Base-by-base conservation (phyloP, 2,329 filamentous ascomycete genomes). In the Sphaerulina vaccinii region DNA sequence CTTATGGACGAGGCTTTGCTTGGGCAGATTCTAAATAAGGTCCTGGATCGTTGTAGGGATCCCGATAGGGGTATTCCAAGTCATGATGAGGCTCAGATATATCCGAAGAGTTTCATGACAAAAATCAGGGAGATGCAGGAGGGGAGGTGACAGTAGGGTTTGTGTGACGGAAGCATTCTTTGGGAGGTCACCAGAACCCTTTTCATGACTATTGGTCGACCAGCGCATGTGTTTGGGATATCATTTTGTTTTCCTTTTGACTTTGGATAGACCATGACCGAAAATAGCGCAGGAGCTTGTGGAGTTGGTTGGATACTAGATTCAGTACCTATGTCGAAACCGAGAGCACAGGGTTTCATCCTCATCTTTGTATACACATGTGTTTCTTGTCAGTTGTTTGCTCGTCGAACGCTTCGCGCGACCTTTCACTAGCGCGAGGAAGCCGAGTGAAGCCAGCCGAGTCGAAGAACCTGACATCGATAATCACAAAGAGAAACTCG, bases 31-130 rank as follows among this genome's bases (percentile, higher is more conserved):
- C 75, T 85, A 56, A 73, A 75, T 45, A 79, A 80, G 41, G 80
- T 85, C 13, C 77, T 82, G 3, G 77, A 82, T 54, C 77, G 83
- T 56, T 84, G 82, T 62, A 71, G 76, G 23, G 78, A 79, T 59
- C 63, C 67, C 7, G 70, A 68, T 19, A 78, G 77, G 54, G 75
- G 78, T 3, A 64, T 79, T 5, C 82, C 82, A 2, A 78, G 71
- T 13, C 78, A 82, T 29, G 79, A 81, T 51, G 82, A 85, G 63
- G 71, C 76, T 36, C 54, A 66, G 15, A 60, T 66, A 51, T 78
- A 77, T 64, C 72, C 75, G 0, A 68, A 64, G 23, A 75, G 70
- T 49, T 78, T 78, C 49, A 74, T 78, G 58, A 69, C 64, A 3
- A 76, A 74, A 66, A 76, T 78, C 39, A 59, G 72, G 45, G 65